These are phyloP conservation scores for Porcisia deanei DNA, from an alignment of 208 protist species.

Conservation along the genomic window DNA sequence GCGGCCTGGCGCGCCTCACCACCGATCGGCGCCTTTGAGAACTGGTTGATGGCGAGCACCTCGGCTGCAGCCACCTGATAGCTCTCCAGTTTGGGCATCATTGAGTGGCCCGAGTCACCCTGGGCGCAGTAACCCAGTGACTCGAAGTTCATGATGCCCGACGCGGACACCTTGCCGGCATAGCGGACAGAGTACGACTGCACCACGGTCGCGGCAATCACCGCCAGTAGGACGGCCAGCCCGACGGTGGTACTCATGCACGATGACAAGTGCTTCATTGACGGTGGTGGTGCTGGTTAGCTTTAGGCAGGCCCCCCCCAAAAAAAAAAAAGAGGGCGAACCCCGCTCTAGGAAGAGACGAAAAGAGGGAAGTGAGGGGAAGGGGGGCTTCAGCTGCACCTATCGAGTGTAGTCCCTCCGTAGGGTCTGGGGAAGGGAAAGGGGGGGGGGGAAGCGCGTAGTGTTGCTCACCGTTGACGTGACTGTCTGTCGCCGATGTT, in stretches of 20 bases:
- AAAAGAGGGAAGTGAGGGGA: too few relatives aligned
- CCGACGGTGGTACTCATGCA: background rate
- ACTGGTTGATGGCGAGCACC: constrained; percentile 22
- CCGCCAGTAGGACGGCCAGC: constrained; percentile 17
- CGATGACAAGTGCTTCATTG: background rate
- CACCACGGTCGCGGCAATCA: constrained; percentile 12
- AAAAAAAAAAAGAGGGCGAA: too few relatives aligned
- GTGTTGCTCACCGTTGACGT: too few relatives aligned
- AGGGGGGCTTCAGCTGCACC: too few relatives aligned
- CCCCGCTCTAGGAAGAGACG: too few relatives aligned
- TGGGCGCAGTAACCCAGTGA: constrained; percentile 35
- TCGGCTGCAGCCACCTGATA: constrained; percentile 30
- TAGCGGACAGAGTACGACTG: constrained; percentile 55
- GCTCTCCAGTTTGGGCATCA: constrained; percentile 60
- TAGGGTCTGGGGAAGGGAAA: too few relatives aligned
- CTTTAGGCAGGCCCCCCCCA: background rate
- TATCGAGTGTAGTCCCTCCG: too few relatives aligned
- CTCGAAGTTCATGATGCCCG: constrained; percentile 23
- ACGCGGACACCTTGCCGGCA: constrained; percentile 19
- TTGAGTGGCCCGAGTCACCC: constrained; percentile 38
- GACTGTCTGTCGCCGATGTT: too few relatives aligned
- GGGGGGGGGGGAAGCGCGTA: too few relatives aligned
- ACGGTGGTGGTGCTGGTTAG: background rate
- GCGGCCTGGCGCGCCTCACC: constrained; percentile 38
- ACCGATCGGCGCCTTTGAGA: constrained; percentile 45